Evolutionary conservation across 371 early-diverging fungal species (phyloP).

Genomic region (Chytridium lagenaria): DNA sequence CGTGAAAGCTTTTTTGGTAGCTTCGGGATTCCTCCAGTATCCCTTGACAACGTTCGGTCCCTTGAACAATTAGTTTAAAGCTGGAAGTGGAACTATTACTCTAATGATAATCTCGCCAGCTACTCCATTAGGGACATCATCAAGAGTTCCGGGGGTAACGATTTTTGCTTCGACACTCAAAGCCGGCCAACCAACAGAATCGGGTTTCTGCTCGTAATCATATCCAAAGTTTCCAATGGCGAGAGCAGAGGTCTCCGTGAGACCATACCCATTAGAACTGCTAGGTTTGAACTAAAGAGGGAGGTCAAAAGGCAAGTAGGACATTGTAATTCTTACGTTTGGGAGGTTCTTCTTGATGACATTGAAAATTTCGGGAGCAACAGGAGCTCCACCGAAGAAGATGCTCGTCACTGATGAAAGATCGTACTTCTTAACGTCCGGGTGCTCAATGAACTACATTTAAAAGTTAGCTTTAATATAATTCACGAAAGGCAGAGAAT

Average conservation of each 20-base stretch:
- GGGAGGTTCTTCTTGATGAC: conserved; percentile 15
- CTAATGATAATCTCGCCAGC: conserved; percentile 29
- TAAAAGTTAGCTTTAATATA: background rate
- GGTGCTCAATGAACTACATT: conserved; percentile 29
- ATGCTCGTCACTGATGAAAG: conserved; percentile 17
- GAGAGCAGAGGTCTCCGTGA: conserved; percentile 32
- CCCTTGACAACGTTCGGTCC: conserved; percentile 39
- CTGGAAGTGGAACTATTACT: conserved; percentile 5
- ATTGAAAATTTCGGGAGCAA: conserved; percentile 14
- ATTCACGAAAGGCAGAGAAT: background rate
- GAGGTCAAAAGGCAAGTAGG: background rate
- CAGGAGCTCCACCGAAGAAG: conserved; percentile 35
- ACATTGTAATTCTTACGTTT: background rate
- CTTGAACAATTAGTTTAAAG: conserved; percentile 4
- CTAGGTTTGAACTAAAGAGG: conserved; percentile 7
- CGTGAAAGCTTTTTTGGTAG: conserved; percentile 19
- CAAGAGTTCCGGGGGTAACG: conserved; percentile 13
- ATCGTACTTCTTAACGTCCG: conserved; percentile 27
- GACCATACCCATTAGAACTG: conserved; percentile 29
- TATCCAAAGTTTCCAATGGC: conserved; percentile 19
- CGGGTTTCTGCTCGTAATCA: conserved; percentile 29
- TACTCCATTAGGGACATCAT: conserved; percentile 16
- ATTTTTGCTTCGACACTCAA: conserved; percentile 21
- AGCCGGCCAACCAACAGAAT: conserved; percentile 25
- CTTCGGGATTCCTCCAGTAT: conserved; percentile 38